Base-by-base conservation (phyloP, 495 filamentous ascomycete species). In the Lasiosphaeria hispida region DNA sequence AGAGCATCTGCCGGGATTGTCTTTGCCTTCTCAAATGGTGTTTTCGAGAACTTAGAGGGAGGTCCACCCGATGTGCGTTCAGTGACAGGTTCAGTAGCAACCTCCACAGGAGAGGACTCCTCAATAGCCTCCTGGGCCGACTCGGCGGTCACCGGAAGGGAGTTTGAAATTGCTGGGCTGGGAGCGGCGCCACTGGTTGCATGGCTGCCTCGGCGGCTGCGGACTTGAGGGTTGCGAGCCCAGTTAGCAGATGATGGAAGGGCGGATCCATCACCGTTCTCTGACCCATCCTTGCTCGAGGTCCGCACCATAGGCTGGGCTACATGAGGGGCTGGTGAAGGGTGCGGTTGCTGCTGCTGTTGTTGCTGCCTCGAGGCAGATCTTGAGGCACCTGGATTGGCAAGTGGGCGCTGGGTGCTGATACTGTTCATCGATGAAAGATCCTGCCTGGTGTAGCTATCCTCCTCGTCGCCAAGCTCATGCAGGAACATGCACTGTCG, bases 401-500 rank as follows among this genome's bases (percentile, higher is more conserved):
- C 69, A 10, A 81, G 69, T 5, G 85, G 85, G 30, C 89, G 82
- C 74, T 96, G 93, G 8, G 89, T 88, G 48, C 84, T 86, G 14
- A 90, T 82, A 23, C 88, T 88, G 65, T 97, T 97, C 77, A 97
- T 89, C n/a, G 91, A 93, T 1, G 94, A 98, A 7, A 97, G 77
- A 72, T 97, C 94, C 65, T 96, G 90, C 51, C 94, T 85, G 41
- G 91, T 94, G 70, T 96, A 97, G 72, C 91, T 97, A 57, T 99
- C 93, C 55, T 92, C 91, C 57, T 96, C 94, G 68, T 99, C 94
- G 14, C 93, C 94, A 14, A 92, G 87, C 69, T 99, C 94, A 67
- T 99, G 94, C 40, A 99, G 74, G 72, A 99, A 99, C 79, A 96
- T 99, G 73, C 94, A 99, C 55, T 90, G 90, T 51, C 91, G 83